Evolutionary conservation across 768 basidiomycete species (phyloP).

Genomic region (Pholiota conissans): DNA sequence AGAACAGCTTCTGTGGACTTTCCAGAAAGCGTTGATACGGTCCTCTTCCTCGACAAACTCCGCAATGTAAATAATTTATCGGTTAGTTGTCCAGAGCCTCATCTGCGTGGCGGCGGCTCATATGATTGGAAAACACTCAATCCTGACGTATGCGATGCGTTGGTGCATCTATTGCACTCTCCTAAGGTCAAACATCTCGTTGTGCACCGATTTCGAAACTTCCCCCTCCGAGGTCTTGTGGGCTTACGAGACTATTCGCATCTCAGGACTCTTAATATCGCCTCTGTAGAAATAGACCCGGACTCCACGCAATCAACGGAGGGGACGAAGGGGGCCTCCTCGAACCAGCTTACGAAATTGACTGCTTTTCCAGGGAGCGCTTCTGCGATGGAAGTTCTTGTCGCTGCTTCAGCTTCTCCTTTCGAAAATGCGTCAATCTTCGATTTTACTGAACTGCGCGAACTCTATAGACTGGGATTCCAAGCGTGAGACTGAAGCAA

Average conservation of each 20-base stretch:
- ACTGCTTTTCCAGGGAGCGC: neutral
- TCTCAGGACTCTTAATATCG: neutral
- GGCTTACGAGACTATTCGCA: neutral
- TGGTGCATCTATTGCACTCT: neutral
- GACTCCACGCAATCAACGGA: neutral
- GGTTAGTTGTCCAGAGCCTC: neutral
- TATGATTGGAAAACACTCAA: neutral
- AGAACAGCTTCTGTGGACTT: neutral
- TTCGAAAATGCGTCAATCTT: neutral
- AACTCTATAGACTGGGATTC: neutral
- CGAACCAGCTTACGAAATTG: neutral
- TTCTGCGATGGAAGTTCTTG: neutral
- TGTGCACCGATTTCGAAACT: neutral
- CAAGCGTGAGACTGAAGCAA: neutral
- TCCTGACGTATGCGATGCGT: neutral
- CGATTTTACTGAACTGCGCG: neutral
- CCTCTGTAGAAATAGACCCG: neutral
- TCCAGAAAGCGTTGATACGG: neutral
- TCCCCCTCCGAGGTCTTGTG: neutral
- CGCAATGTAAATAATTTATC: neutral
- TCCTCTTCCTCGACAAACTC: neutral
- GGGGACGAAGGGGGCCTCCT: neutral
- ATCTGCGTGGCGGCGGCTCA: neutral
- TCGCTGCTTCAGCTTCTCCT: neutral
- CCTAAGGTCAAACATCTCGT: neutral